Evolutionary conservation across 2,329 filamentous ascomycete species (phyloP).

Genomic region (Salinomyces thailandicus): DNA sequence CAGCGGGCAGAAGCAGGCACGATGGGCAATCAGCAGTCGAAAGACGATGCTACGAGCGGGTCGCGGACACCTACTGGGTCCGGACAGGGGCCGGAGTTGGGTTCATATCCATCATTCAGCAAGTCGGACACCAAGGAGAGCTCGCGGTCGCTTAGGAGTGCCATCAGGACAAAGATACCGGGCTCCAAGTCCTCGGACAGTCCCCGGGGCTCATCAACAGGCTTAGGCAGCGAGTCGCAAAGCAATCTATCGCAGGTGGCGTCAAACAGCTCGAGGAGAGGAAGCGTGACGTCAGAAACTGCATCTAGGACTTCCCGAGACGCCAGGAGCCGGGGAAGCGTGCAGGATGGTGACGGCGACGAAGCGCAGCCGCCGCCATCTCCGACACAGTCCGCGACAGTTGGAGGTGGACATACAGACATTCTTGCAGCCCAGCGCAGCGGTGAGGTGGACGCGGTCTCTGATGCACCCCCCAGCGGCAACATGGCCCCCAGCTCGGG

Average conservation of each 20-base stretch:
- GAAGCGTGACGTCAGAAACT: conserved; percentile 12
- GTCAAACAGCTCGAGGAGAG: conserved; percentile 32
- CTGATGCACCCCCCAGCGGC: conserved; percentile 73
- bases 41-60: conserved; percentile 36
- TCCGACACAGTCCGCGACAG: conserved; percentile 66
- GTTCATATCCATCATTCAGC: conserved; percentile 84
- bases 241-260: conserved; percentile 51
- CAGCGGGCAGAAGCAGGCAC: conserved; percentile 8
- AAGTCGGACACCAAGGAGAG: conserved; percentile 91
- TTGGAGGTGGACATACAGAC: conserved; percentile 64
- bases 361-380: conserved; percentile 59
- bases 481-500: conserved; percentile 35
- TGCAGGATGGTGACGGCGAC: conserved; percentile 11
- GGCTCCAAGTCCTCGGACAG: conserved; percentile 60
- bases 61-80: conserved; percentile 32
- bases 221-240: conserved; percentile 41
- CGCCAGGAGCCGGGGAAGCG: background rate
- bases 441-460: conserved; percentile 90
- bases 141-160: conserved; percentile 69
- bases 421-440: conserved; percentile 70
- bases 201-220: conserved; percentile 62
- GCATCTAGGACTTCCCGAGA: background rate
- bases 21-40: conserved; percentile 72
- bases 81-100: conserved; percentile 50
- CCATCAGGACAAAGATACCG: conserved; percentile 80